A percentile compares a stretch with the other conserved stretches of the same genome.
Evolutionary conservation across 1,284 basidiomycete species (phyloP).

Genomic region (Austroboletus niveus): DNA sequence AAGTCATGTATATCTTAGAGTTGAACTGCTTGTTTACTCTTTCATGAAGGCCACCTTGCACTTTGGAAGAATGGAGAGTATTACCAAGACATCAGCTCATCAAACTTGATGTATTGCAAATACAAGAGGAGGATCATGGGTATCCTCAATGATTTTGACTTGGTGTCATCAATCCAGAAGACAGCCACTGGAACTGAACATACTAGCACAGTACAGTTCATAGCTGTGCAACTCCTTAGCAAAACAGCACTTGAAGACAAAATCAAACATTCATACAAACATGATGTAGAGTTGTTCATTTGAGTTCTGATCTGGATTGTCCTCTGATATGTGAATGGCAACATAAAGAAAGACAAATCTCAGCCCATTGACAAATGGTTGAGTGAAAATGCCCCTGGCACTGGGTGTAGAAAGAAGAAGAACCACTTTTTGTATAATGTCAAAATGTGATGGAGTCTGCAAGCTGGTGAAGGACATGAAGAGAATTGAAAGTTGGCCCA

Average conservation of each 20-base stretch:
- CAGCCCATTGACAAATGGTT: slow-evolving; percentile 5
- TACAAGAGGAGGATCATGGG: background rate
- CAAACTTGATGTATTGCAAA: slow-evolving; percentile 34
- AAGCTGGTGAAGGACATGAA: too few species aligned
- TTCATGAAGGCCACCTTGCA: slow-evolving; percentile 25
- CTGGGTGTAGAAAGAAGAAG: background rate
- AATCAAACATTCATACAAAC: too few species aligned
- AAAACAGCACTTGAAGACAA: too few species aligned
- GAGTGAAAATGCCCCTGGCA: background rate
- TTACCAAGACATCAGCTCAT: slow-evolving; percentile 32
- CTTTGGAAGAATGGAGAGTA: slow-evolving; percentile 30
- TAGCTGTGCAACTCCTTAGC: slow-evolving; percentile 29
- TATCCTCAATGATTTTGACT: too few species aligned
- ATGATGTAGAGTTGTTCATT: too few species aligned
- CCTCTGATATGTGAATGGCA: background rate
- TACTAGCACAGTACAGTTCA: slow-evolving; percentile 29
- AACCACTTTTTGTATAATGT: background rate
- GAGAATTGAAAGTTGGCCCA: too few species aligned
- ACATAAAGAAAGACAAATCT: background rate
- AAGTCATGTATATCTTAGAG: background rate
- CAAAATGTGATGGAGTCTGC: too few species aligned
- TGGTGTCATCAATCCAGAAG: too few species aligned
- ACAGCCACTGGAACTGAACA: too few species aligned
- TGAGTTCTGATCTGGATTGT: background rate
- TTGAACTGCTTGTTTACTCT: background rate